These are phyloP conservation scores for Trichoderma endophyticum DNA, from an alignment of 2,329 filamentous ascomycete genomes.

Conservation along the genomic window DNA sequence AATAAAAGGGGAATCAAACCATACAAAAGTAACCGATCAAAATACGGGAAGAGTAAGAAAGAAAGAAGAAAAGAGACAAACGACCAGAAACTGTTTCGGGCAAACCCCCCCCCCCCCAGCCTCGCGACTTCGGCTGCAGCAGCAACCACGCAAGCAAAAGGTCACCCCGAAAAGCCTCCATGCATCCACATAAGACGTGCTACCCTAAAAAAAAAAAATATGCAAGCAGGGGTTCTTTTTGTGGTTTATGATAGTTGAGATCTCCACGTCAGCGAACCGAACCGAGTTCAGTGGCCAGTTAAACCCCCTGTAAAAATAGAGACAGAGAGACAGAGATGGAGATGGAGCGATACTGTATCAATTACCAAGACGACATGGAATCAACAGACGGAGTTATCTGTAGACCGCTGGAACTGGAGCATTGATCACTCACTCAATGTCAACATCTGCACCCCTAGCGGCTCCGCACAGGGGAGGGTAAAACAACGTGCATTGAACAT, in stretches of 20 bases:
- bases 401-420: background rate
- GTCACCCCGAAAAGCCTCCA: background rate
- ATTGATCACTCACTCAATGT: background rate
- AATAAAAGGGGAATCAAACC: background rate
- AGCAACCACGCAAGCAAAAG: background rate
- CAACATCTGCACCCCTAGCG: background rate
- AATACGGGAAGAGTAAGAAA: background rate
- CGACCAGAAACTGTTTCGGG: background rate
- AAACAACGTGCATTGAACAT: background rate
- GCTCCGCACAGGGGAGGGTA: background rate
- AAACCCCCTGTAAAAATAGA: background rate
- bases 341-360: too few relatives aligned
- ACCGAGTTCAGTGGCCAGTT: background rate
- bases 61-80: background rate
- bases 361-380: background rate
- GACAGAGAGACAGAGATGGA: too few relatives aligned
- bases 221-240: background rate
- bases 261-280: background rate
- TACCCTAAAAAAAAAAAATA: background rate
- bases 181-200: background rate
- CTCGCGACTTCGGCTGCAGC: slow-evolving; percentile 4
- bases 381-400: background rate
- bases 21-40: background rate
- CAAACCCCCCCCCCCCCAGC: background rate
- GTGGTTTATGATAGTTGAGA: too few relatives aligned